Percentiles rank a stretch among this genome's conserved stretches.
phyloP scores from a whole-genome alignment of 805 yeast species.

The Lipomyces starkeyi region DNA sequence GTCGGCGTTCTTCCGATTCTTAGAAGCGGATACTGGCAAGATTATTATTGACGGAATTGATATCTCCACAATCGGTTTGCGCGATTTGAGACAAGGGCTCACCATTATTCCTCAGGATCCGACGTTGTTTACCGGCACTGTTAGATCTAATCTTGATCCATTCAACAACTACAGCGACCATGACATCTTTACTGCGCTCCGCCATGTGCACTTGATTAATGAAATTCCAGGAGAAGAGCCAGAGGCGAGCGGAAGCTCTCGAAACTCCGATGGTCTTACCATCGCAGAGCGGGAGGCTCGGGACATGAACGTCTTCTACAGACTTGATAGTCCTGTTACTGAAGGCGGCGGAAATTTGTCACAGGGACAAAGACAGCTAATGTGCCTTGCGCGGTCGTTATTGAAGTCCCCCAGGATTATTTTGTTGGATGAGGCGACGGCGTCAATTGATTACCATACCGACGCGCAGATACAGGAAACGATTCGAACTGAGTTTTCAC shows the following conservation, averaged over 20 bases:
- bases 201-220: slow-evolving; percentile 33
- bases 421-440: slow-evolving; percentile 80
- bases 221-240: slow-evolving; percentile 26
- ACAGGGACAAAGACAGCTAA: slow-evolving; percentile 83
- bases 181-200: slow-evolving; percentile 67
- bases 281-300: slow-evolving; percentile 24
- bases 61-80: slow-evolving; percentile 63
- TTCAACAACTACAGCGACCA: slow-evolving; percentile 63
- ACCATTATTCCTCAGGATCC: slow-evolving; percentile 87
- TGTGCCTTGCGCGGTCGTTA: slow-evolving; percentile 82
- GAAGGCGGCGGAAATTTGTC: slow-evolving; percentile 85
- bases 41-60: slow-evolving; percentile 71
- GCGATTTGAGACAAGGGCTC: slow-evolving; percentile 64
- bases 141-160: slow-evolving; percentile 75
- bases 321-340: slow-evolving; percentile 47
- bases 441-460: slow-evolving; percentile 76
- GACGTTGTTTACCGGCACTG: slow-evolving; percentile 72
- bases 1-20: slow-evolving; percentile 78
- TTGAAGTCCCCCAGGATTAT: slow-evolving; percentile 72
- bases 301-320: slow-evolving; percentile 33
- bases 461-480: slow-evolving; percentile 80
- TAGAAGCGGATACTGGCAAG: slow-evolving; percentile 63
- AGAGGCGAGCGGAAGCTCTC: slow-evolving; percentile 3
- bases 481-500: slow-evolving; percentile 64
- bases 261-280: slow-evolving; percentile 4